Percentiles rank a stretch among this genome's conserved stretches.
These are phyloP conservation scores for Tuber microsphaerosporum DNA, from an alignment of 495 filamentous ascomycete genomes.

Conservation along the genomic window DNA sequence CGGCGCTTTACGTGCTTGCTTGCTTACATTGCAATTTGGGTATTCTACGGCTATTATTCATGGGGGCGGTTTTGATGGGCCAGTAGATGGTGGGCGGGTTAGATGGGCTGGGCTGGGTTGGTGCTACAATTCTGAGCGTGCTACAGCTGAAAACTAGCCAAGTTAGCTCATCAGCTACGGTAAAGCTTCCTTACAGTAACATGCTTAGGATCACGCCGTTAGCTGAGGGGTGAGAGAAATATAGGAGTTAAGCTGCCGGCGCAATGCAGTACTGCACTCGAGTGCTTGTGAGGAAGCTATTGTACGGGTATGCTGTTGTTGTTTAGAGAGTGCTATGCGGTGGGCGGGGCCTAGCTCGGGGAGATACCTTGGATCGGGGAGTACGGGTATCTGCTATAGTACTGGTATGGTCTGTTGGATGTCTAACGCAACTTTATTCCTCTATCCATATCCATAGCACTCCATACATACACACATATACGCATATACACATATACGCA, in stretches of 20 bases:
- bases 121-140: neutral
- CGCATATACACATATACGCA: neutral
- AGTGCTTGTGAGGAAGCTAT: neutral
- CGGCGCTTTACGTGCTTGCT: neutral
- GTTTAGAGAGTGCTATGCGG: neutral
- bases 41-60: neutral
- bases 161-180: too few species aligned
- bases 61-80: neutral
- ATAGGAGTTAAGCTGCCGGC: neutral
- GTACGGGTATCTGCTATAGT: too few species aligned
- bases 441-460: neutral
- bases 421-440: neutral
- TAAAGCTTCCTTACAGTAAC: neutral
- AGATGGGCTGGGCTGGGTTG: neutral
- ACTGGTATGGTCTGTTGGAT: neutral
- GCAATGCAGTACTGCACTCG: too few species aligned
- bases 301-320: neutral
- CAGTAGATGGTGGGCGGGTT: neutral
- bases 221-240: neutral
- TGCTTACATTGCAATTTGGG: neutral
- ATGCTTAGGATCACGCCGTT: neutral
- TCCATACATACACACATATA: neutral
- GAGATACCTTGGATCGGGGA: neutral
- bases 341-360: neutral
- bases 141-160: too few species aligned